Evolutionary conservation across 805 yeast genomes (phyloP).

Genomic region (Zygosaccharomyces bisporus): DNA sequence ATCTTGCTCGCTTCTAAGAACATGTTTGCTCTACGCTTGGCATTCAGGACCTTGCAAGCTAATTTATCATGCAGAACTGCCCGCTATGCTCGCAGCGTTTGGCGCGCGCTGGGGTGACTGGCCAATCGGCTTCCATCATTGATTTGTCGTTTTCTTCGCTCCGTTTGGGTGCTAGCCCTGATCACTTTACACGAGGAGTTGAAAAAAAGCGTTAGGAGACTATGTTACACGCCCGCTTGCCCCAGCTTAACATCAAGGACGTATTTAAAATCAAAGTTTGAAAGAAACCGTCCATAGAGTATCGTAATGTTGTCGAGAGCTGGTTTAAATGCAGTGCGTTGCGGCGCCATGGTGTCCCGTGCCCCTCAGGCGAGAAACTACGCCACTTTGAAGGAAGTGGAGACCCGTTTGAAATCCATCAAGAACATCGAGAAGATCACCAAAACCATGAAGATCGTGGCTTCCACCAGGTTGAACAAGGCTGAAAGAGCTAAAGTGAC

Average conservation of each 20-base stretch:
- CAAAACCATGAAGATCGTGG: slow-evolving; percentile 99
- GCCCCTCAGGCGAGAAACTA: slow-evolving; percentile 57
- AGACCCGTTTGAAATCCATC: slow-evolving; percentile 94
- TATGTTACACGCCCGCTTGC: neutral
- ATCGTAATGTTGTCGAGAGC: slow-evolving; percentile 13
- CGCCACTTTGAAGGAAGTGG: slow-evolving; percentile 98
- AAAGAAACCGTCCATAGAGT: neutral
- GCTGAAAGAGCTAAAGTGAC: slow-evolving; percentile 93
- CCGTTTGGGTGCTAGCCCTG: neutral
- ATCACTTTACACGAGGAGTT: neutral
- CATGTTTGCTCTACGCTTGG: too few relatives aligned
- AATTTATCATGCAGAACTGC: too few relatives aligned
- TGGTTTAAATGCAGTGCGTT: slow-evolving; percentile 13
- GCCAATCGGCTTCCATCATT: neutral
- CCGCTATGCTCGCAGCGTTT: neutral
- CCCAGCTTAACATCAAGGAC: neutral
- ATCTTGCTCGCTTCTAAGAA: too few relatives aligned
- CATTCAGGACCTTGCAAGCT: too few relatives aligned
- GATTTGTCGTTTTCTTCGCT: neutral
- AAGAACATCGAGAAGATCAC: slow-evolving; percentile 99
- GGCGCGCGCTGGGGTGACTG: neutral
- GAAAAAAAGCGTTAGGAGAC: neutral
- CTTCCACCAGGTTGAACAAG: slow-evolving; percentile 91
- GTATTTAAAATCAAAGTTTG: neutral
- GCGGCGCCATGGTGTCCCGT: slow-evolving; percentile 9